phyloP scores from a whole-genome alignment of 768 basidiomycete genomes.

The Leucogyrophana mollusca region DNA sequence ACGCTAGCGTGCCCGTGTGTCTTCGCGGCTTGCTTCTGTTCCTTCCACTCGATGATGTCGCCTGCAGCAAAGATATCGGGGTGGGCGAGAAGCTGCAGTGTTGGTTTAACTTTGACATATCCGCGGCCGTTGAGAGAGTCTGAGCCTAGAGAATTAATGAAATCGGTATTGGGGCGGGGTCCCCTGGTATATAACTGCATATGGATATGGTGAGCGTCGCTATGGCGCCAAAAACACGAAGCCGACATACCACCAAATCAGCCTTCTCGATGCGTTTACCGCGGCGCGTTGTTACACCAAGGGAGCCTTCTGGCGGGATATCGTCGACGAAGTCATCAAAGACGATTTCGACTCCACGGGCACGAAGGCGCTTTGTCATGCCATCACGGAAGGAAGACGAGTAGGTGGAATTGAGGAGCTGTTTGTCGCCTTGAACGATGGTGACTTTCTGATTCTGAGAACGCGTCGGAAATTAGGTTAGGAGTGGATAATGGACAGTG shows the following conservation, averaged over 20 bases:
- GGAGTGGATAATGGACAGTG: conserved; percentile 9
- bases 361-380: conserved; percentile 38
- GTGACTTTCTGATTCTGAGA: conserved; percentile 45
- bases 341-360: conserved; percentile 48
- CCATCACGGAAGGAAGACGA: conserved; percentile 50
- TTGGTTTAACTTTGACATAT: conserved; percentile 52
- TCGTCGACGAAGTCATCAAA: conserved; percentile 53
- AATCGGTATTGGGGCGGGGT: conserved; percentile 50
- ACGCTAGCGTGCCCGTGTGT: conserved; percentile 40
- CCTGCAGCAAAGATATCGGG: conserved; percentile 63
- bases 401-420: conserved; percentile 59
- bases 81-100: conserved; percentile 52
- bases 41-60: conserved; percentile 61
- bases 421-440: conserved; percentile 53
- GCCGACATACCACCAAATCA: conserved; percentile 54
- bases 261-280: conserved; percentile 46
- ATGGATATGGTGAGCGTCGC: conserved; percentile 2
- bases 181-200: conserved; percentile 26
- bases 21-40: conserved; percentile 62
- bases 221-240: neutral
- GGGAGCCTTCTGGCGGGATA: conserved; percentile 34
- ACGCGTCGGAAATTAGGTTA: neutral
- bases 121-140: conserved; percentile 33
- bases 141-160: conserved; percentile 45
- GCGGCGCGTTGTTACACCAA: conserved; percentile 46